Evolutionary conservation across 345 rosid species (phyloP).

Genomic region (Acer negundo): DNA sequence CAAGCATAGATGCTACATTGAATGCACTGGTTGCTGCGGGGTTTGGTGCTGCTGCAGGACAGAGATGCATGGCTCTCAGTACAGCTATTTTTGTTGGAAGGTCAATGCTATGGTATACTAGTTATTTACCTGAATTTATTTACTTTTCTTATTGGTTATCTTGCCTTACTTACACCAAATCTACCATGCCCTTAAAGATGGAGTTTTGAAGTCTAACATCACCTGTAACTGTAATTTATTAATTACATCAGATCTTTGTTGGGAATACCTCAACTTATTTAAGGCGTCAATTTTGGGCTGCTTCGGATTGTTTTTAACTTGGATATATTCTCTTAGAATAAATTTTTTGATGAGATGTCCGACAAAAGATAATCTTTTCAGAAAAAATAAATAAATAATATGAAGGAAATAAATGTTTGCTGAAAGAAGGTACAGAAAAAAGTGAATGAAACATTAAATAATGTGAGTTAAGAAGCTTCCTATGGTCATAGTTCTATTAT

Average conservation of each 20-base stretch:
- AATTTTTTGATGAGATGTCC: background rate
- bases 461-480: background rate
- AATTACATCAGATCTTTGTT: background rate
- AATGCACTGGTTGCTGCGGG: constrained; percentile 28
- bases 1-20: constrained; percentile 24
- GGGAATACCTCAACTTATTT: constrained; percentile 6
- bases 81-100: constrained; percentile 24
- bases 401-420: background rate
- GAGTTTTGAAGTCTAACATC: background rate
- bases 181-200: background rate
- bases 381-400: background rate
- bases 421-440: background rate
- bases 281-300: background rate
- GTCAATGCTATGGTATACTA: constrained; percentile 19
- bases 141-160: background rate
- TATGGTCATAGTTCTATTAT: background rate
- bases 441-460: background rate
- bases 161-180: background rate
- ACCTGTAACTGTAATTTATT: background rate
- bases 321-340: background rate
- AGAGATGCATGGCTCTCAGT: constrained; percentile 18
- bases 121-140: background rate
- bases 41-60: constrained; percentile 26
- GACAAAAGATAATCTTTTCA: background rate
- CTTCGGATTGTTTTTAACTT: background rate